Conservation (phyloP, 441 rosid species). For the Euphorbia celastroides region DNA sequence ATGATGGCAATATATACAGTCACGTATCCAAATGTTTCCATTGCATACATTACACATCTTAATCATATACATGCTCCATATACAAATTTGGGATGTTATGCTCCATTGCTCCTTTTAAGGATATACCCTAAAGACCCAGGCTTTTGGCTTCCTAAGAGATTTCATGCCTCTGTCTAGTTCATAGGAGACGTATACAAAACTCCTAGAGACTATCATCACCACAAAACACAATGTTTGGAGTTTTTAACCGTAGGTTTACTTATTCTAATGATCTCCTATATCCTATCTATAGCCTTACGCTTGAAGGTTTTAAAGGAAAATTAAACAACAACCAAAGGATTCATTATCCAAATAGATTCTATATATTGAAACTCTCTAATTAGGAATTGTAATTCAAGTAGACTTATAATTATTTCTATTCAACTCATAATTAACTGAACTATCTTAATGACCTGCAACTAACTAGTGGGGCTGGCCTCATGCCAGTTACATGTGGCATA, state of each 20-base stretch:
- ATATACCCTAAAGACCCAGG: not conserved
- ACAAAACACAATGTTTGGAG: not conserved
- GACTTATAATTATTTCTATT: not conserved
- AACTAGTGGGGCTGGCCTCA: not conserved
- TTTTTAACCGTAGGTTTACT: not conserved
- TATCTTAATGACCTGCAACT: not conserved
- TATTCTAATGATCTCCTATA: not conserved
- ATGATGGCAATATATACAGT: not conserved
- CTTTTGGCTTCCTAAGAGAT: not conserved
- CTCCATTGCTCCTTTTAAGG: not conserved
- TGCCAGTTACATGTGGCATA: not conserved
- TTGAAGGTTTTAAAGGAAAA: not conserved
- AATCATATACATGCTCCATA: not conserved
- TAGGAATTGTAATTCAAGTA: not conserved
- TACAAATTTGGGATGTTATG: not conserved
- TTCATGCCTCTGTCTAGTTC: not conserved
- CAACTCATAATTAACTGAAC: not conserved
- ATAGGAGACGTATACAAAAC: not conserved
- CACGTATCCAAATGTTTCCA: not conserved
- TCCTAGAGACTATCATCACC: not conserved
- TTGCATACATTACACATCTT: not conserved
- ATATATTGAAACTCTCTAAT: not conserved
- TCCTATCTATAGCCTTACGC: not conserved
- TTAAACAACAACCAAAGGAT: not conserved
- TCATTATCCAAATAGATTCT: not conserved